phyloP scores from a whole-genome alignment of 1,284 basidiomycete genomes.

The Tausonia pullulans region DNA sequence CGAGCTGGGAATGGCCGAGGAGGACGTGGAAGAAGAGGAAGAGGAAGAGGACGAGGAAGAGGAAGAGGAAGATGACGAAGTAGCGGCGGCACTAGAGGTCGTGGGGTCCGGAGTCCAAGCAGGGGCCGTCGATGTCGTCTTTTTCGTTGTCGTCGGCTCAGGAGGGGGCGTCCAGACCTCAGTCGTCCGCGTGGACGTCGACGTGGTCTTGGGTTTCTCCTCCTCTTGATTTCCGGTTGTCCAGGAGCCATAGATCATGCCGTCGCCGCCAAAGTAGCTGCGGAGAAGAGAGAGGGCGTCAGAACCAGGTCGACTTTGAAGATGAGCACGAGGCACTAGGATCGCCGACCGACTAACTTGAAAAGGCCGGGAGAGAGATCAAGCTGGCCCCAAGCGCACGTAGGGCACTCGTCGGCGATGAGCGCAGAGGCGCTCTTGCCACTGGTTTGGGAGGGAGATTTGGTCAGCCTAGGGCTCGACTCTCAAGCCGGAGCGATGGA shows the following conservation, averaged over 20 bases:
- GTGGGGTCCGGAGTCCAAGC: neutral
- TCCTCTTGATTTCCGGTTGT: neutral
- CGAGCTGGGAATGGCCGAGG: neutral
- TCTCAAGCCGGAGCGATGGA: neutral
- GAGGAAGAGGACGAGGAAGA: too few relatives aligned
- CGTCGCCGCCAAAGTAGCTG: neutral
- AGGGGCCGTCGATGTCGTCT: neutral
- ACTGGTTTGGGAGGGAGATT: neutral
- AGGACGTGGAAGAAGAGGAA: neutral
- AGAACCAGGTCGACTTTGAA: neutral
- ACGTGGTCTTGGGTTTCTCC: neutral
- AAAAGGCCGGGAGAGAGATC: conserved; percentile 2
- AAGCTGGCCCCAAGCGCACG: neutral
- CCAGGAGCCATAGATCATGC: neutral
- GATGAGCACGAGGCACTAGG: neutral
- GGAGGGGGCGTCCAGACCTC: neutral
- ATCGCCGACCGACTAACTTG: neutral
- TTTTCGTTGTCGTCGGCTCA: neutral
- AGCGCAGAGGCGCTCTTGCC: neutral
- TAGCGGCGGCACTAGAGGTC: neutral
- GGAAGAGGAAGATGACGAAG: neutral
- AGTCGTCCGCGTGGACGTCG: neutral
- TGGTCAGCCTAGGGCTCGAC: neutral
- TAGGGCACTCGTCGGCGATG: conserved; percentile 1
- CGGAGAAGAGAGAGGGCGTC: neutral